phyloP scores from a whole-genome alignment of 169 alveolate species.

The Amoebophrya sp. region DNA sequence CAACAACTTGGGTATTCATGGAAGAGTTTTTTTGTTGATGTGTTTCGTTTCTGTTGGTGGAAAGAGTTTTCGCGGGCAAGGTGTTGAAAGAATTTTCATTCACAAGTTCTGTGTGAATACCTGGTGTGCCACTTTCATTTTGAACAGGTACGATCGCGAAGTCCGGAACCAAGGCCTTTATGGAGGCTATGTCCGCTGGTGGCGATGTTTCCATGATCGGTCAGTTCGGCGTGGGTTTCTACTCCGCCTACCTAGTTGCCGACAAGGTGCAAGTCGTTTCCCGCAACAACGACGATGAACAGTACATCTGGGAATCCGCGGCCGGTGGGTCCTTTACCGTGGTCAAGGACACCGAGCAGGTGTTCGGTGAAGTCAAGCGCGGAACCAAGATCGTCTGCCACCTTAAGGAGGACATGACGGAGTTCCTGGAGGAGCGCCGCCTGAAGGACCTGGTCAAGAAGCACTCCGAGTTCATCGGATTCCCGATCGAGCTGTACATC shows the following conservation, averaged over 20 bases:
- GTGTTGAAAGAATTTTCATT: background rate
- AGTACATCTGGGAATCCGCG: conserved; percentile 95
- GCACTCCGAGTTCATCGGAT: conserved; percentile 98
- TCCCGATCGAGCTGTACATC: conserved; percentile 95
- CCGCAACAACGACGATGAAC: conserved; percentile 90
- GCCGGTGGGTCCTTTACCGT: conserved; percentile 99
- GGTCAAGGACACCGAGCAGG: conserved; percentile 68
- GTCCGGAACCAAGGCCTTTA: conserved; percentile 98
- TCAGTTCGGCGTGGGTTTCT: conserved; percentile 99
- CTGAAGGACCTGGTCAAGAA: conserved; percentile 97
- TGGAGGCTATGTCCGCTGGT: conserved; percentile 96
- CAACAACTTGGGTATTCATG: conserved; percentile 84
- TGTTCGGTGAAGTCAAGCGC: conserved; percentile 62
- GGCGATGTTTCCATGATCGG: conserved; percentile 98
- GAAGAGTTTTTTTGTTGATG: background rate
- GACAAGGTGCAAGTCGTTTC: conserved; percentile 95
- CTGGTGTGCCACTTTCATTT: background rate
- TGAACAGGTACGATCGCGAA: conserved; percentile 84
- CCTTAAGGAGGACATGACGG: conserved; percentile 87
- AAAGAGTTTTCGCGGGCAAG: background rate
- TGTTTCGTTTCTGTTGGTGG: background rate
- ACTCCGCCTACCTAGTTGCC: conserved; percentile 93
- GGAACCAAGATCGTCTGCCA: conserved; percentile 37
- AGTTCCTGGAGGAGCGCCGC: conserved; percentile 94
- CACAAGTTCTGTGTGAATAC: background rate